Conservation (phyloP, 2,329 filamentous ascomycete species). For the Fusarium sp. region DNA sequence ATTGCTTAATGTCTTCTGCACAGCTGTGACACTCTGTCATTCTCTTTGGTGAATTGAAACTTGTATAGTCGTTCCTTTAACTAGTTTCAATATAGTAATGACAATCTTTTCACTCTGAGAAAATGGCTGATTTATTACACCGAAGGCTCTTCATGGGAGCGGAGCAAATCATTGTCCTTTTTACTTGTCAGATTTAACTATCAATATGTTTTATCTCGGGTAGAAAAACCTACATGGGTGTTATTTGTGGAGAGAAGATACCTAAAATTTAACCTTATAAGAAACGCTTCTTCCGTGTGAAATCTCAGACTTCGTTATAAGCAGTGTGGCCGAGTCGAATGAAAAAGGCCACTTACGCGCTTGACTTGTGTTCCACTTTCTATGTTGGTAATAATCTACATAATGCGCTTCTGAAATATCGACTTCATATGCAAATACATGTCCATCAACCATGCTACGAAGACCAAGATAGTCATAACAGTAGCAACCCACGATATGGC, state of each 20-base stretch:
- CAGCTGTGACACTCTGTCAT: not conserved
- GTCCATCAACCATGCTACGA: not conserved
- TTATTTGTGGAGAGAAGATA: not conserved
- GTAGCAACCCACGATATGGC: not conserved
- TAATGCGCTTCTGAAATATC: not conserved
- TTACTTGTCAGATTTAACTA: not conserved
- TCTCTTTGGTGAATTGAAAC: not conserved
- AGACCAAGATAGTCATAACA: not conserved
- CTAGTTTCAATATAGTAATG: not conserved
- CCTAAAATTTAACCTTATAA: rapidly evolving
- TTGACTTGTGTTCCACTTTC: rapidly evolving
- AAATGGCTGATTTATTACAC: rapidly evolving
- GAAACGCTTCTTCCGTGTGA: not conserved
- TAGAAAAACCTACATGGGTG: not conserved
- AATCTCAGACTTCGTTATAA: not conserved
- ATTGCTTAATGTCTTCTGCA: not conserved
- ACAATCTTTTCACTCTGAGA: not conserved
- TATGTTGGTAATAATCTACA: not conserved
- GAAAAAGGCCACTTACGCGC: rapidly evolving
- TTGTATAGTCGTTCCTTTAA: not conserved
- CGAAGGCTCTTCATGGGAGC: not conserved
- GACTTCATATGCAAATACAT: constrained; percentile 1
- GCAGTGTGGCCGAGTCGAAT: rapidly evolving
- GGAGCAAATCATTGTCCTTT: too few relatives aligned
- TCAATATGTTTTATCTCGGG: rapidly evolving